A percentile compares a stretch with the other conserved stretches of the same genome.
phyloP scores from a whole-genome alignment of 345 rosid species.

The Salix dunnii region DNA sequence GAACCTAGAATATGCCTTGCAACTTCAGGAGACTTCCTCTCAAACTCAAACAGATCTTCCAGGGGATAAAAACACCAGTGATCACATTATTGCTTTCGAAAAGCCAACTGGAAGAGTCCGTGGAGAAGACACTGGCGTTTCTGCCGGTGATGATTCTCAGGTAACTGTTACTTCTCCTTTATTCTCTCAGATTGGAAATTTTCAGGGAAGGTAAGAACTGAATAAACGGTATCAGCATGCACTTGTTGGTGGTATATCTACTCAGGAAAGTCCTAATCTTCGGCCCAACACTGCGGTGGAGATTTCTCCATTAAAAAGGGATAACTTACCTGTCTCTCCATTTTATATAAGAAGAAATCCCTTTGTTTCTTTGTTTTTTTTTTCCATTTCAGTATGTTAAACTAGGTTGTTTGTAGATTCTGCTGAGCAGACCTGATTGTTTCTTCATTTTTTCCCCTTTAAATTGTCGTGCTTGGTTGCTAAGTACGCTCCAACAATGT shows the following conservation, averaged over 20 bases:
- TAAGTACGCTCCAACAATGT: too few relatives aligned
- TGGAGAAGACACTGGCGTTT: not conserved
- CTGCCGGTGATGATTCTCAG: slow-evolving; percentile 22
- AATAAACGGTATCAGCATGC: not conserved
- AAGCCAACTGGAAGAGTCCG: not conserved
- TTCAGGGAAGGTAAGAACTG: slow-evolving; percentile 26
- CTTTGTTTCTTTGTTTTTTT: not conserved
- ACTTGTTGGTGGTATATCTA: not conserved
- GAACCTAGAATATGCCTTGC: slow-evolving; percentile 80
- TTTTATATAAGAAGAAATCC: not conserved
- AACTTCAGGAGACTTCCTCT: slow-evolving; percentile 63
- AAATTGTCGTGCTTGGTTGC: too few relatives aligned
- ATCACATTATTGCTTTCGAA: slow-evolving; percentile 16
- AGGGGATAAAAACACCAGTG: slow-evolving; percentile 36
- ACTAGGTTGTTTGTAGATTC: not conserved
- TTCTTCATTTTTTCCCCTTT: slow-evolving; percentile 23
- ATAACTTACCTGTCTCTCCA: too few relatives aligned
- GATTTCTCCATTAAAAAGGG: too few relatives aligned
- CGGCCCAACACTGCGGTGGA: too few relatives aligned
- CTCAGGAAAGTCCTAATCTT: too few relatives aligned
- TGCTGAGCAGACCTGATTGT: not conserved
- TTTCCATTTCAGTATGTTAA: not conserved
- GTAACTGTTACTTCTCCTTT: slow-evolving; percentile 20
- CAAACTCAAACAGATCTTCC: slow-evolving; percentile 29
- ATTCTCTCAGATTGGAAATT: slow-evolving; percentile 23